Conservation (phyloP, 2,329 filamentous ascomycete species). For the Fusarium ambrosium region DNA sequence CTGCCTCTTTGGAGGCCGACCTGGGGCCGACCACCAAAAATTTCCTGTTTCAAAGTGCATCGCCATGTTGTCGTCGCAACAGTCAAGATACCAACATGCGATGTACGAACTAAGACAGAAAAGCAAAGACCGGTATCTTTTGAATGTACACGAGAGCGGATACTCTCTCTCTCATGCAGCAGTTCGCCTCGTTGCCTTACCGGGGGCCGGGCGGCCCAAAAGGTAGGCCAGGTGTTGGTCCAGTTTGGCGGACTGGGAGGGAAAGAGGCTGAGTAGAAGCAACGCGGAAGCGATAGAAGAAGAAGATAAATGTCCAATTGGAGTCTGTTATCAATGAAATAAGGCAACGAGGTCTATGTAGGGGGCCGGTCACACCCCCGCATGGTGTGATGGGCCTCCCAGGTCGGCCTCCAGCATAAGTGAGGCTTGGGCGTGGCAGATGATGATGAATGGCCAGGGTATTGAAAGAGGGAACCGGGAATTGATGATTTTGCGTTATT, state of each 20-base stretch:
- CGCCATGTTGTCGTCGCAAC: neutral
- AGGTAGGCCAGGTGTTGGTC: neutral
- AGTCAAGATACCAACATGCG: neutral
- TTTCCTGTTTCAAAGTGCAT: neutral
- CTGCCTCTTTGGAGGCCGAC: constrained; percentile 17
- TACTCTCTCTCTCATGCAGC: neutral
- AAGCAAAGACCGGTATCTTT: neutral
- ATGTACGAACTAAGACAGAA: neutral
- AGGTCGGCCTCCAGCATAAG: constrained; percentile 27
- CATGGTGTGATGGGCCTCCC: constrained; percentile 44
- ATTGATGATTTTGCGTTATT: neutral
- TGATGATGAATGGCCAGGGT: neutral
- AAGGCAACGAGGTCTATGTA: constrained; percentile 10
- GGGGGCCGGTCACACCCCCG: constrained; percentile 22
- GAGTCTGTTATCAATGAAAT: neutral
- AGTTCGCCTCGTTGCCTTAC: constrained; percentile 30
- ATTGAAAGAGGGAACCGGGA: neutral
- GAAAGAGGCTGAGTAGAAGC: neutral
- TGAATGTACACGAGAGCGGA: neutral
- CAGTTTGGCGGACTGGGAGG: neutral
- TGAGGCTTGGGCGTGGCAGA: constrained; percentile 28
- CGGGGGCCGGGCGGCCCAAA: constrained; percentile 22
- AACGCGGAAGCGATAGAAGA: neutral
- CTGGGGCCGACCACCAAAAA: neutral
- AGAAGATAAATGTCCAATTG: neutral